Percentiles rank a stretch among this genome's conserved stretches.
Evolutionary conservation across 306 rosid species (phyloP).

Genomic region (Quercus glauca): DNA sequence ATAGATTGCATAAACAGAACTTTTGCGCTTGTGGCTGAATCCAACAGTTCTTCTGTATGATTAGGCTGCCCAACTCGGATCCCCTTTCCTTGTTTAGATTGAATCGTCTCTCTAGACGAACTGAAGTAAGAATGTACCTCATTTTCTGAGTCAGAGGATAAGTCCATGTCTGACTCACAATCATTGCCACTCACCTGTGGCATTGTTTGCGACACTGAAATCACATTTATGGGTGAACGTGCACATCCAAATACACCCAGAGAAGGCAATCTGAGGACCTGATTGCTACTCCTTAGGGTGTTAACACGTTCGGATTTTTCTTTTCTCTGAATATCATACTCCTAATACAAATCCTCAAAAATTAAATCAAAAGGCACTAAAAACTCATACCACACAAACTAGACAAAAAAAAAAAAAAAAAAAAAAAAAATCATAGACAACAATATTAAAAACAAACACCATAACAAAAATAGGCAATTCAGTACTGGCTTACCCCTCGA

Average conservation of each 20-base stretch:
- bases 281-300: neutral
- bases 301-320: neutral
- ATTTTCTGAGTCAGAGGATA: conserved; percentile 11
- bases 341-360: neutral
- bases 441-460: neutral
- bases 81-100: no score
- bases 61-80: no score
- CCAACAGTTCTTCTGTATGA: no score
- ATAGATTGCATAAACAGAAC: no score
- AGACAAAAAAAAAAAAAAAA: neutral
- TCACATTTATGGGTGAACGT: neutral
- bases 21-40: no score
- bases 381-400: neutral
- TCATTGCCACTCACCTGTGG: neutral
- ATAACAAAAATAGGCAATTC: no score
- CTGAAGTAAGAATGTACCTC: neutral
- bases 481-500: conserved; percentile 14
- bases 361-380: neutral
- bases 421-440: neutral
- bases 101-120: no score
- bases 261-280: conserved; percentile 6
- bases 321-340: neutral
- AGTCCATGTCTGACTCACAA: conserved; percentile 18
- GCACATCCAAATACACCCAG: conserved; percentile 2
- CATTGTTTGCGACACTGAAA: neutral